A percentile compares a stretch with the other conserved stretches of the same genome.
Evolutionary conservation across 108 stramenopile species (phyloP).

Genomic region (Licmophora abbreviata): DNA sequence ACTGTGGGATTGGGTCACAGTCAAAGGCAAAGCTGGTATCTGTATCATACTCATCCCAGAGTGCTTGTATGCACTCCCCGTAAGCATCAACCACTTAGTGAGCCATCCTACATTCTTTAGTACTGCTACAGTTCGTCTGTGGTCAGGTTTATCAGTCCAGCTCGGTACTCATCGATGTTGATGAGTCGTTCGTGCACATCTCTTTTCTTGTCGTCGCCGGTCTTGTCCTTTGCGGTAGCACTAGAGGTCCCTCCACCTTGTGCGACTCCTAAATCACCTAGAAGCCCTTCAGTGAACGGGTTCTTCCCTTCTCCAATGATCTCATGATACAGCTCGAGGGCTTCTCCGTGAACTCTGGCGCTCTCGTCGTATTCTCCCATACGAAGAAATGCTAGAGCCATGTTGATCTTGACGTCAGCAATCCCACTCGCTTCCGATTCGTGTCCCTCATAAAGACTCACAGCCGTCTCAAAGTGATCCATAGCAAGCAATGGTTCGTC

Average conservation of each 20-base stretch:
- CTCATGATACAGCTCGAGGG: conserved; percentile 4
- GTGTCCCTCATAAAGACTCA: conserved; percentile 1
- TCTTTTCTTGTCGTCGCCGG: not conserved
- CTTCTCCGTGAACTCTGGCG: conserved; percentile 3
- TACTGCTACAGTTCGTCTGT: too few species aligned
- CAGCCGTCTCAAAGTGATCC: conserved; percentile 8
- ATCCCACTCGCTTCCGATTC: conserved; percentile 1
- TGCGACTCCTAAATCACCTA: not conserved
- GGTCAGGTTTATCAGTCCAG: not conserved
- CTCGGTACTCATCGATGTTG: not conserved
- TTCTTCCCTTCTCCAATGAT: conserved; percentile 4
- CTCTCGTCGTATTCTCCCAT: conserved; percentile 5
- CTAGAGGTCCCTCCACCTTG: not conserved
- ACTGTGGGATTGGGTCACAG: too few species aligned
- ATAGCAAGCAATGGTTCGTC: conserved; percentile 5
- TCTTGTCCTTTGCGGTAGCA: not conserved
- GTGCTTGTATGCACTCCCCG: too few species aligned
- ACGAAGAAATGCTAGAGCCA: conserved; percentile 8
- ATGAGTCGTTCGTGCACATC: not conserved
- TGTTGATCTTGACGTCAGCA: conserved; percentile 8
- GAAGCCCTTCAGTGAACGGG: conserved; percentile 1
- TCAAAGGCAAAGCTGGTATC: too few species aligned
- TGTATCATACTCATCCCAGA: too few species aligned
- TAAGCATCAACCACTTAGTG: too few species aligned
- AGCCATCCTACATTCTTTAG: too few species aligned